Base-by-base conservation (phyloP, 2,329 filamentous ascomycete genomes). In the Sodiomyces alkalinus region DNA sequence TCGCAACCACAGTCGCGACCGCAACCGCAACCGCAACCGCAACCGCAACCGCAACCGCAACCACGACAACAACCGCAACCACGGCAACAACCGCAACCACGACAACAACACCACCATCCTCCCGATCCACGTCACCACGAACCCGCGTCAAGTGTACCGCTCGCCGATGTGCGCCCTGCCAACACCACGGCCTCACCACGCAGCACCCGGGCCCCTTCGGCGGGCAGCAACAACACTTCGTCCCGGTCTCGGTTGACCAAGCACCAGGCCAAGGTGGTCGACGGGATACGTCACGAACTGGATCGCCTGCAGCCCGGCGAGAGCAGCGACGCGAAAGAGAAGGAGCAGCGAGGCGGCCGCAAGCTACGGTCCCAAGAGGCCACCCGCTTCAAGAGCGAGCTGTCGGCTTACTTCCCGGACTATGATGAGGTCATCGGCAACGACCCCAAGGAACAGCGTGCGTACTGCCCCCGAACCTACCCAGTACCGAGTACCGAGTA, bases 391-490 rank as follows among this genome's bases (percentile, higher is more conserved):
- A 93, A 92, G 63, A 94, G 85, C 54, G 86, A 94, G 47, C 64
- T 96, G 35, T 77, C 85, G 20, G 69, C 74, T 26, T 96, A 93
- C 55, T 94, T 96, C 46, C 75, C 80, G 29, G 86, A 92, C 45
- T 96, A 93, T 52, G 86, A 94, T 53, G 82, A 92, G 48, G 71
- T 94, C 40, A 83, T 96, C 55, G 85, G 81, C 36, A 81, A 92
- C 47, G 76, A 82, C 37, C 71, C 75, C 21, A 78, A 78, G 42
- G 77, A 86, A 53, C 63, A 77, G 41, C 77, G 85, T 86, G 66
- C 49, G 70, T 61, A 19, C 3, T 19, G 29, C 27, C 25, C 21
- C 21, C 13, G 11, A 22, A 26, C 9, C 4, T 15, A 24, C 22
- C 5, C n/a, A 12, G n/a, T n/a, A n/a, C n/a, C n/a, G n/a, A n/a